Conservation (phyloP, 768 basidiomycete genomes). For the Lactarius sanguifluus region DNA sequence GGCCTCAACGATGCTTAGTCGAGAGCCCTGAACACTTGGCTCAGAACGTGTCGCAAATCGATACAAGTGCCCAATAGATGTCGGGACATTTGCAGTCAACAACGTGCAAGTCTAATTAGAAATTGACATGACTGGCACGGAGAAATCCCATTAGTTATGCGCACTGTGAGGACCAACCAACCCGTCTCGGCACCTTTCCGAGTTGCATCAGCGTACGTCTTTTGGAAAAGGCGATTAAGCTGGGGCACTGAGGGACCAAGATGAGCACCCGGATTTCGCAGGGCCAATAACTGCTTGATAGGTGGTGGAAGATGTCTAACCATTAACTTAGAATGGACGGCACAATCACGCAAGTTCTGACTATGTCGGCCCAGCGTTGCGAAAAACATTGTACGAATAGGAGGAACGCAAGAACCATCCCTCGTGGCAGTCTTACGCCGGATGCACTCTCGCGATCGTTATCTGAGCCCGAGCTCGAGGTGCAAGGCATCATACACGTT, state of each 20-base stretch:
- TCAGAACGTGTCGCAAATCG: conserved; percentile 64
- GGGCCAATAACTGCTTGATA: conserved; percentile 70
- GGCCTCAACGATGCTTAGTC: conserved; percentile 51
- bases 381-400: too few species aligned
- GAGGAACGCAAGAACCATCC: too few species aligned
- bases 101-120: conserved; percentile 70
- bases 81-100: conserved; percentile 78
- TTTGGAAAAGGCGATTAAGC: conserved; percentile 55
- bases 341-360: background rate
- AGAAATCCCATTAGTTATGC: conserved; percentile 31
- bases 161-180: conserved; percentile 78
- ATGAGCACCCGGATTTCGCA: conserved; percentile 61
- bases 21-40: conserved; percentile 42
- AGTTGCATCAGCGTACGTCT: conserved; percentile 66
- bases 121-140: background rate
- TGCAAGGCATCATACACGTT: background rate
- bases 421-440: background rate
- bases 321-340: conserved; percentile 26
- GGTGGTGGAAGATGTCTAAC: conserved; percentile 55
- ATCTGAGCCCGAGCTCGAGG: background rate
- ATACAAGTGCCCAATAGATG: conserved; percentile 77
- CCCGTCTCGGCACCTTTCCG: conserved; percentile 66
- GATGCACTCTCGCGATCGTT: background rate
- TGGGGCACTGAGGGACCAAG: conserved; percentile 54
- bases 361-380: too few species aligned